phyloP scores from a whole-genome alignment of 2,329 filamentous ascomycete genomes.

The Aciculosporium take region DNA sequence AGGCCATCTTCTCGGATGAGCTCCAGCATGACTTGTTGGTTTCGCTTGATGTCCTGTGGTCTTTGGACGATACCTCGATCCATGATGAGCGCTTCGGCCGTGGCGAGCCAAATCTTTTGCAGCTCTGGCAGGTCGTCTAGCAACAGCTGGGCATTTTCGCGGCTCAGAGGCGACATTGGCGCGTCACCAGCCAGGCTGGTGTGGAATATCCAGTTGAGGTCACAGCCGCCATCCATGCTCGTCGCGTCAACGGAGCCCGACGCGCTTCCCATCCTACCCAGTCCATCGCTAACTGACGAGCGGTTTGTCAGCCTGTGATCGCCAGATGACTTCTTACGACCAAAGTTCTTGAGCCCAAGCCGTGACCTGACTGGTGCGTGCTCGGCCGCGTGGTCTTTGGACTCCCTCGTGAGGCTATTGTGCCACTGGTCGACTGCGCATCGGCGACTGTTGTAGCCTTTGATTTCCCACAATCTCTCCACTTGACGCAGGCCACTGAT shows the following conservation, averaged over 20 bases:
- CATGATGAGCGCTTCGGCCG: conserved; percentile 47
- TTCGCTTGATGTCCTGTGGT: conserved; percentile 47
- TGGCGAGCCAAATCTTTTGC: conserved; percentile 47
- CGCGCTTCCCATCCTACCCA: conserved; percentile 13
- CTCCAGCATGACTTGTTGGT: conserved; percentile 47
- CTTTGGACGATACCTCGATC: conserved; percentile 43
- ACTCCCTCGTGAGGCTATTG: conserved; percentile 33
- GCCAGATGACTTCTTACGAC: conserved; percentile 41
- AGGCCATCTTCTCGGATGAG: conserved; percentile 48
- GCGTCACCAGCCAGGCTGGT: conserved; percentile 47
- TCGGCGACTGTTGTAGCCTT: conserved; percentile 47
- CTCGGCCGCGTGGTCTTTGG: conserved; percentile 26
- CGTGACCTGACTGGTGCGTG: conserved; percentile 30
- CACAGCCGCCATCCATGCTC: conserved; percentile 13
- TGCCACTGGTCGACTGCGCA: conserved; percentile 48
- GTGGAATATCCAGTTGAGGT: conserved; percentile 36
- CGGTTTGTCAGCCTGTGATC: conserved; percentile 12
- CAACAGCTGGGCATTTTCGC: conserved; percentile 35
- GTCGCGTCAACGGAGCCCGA: conserved; percentile 18
- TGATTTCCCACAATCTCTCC: conserved; percentile 50
- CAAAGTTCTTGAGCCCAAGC: conserved; percentile 37
- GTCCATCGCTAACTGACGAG: conserved; percentile 13
- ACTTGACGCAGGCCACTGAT: conserved; percentile 49
- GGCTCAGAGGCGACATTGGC: conserved; percentile 42
- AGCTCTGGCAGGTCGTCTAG: conserved; percentile 42